A percentile compares a stretch with the other conserved stretches of the same genome.
Evolutionary conservation across 257 asterid species (phyloP).

Genomic region (Paulownia fortunei): DNA sequence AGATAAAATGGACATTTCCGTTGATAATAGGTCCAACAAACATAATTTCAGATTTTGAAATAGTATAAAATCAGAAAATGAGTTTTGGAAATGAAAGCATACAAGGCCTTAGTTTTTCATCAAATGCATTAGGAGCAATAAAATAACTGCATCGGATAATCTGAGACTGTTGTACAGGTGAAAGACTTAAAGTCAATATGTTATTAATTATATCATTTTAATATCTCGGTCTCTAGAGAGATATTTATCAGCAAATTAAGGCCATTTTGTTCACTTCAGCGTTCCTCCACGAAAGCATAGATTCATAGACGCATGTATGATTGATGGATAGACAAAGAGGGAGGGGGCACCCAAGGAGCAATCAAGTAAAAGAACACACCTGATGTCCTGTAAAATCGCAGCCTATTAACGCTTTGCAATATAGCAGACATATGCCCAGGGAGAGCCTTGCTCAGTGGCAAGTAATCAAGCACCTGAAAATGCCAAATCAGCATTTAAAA

Average conservation of each 20-base stretch:
- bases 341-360: constrained; percentile 20
- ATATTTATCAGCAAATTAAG: neutral
- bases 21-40: too few species aligned
- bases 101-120: neutral
- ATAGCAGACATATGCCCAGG: constrained; percentile 95
- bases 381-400: constrained; percentile 86
- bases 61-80: too few species aligned
- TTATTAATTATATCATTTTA: neutral
- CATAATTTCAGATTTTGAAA: too few species aligned
- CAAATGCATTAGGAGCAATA: constrained; percentile 4
- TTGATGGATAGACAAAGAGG: constrained; percentile 3
- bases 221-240: neutral
- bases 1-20: too few species aligned
- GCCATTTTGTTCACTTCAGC: neutral
- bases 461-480: constrained; percentile 79
- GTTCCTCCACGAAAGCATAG: constrained; percentile 13
- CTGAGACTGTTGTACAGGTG: neutral
- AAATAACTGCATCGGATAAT: neutral
- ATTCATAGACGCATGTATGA: neutral
- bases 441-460: constrained; percentile 86
- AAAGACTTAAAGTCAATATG: neutral
- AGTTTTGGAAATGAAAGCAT: too few species aligned
- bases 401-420: constrained; percentile 86
- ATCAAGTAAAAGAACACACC: constrained; percentile 67
- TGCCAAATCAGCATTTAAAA: constrained; percentile 33